Conservation (phyloP, 495 filamentous ascomycete species). For the Cladorrhinum samala region DNA sequence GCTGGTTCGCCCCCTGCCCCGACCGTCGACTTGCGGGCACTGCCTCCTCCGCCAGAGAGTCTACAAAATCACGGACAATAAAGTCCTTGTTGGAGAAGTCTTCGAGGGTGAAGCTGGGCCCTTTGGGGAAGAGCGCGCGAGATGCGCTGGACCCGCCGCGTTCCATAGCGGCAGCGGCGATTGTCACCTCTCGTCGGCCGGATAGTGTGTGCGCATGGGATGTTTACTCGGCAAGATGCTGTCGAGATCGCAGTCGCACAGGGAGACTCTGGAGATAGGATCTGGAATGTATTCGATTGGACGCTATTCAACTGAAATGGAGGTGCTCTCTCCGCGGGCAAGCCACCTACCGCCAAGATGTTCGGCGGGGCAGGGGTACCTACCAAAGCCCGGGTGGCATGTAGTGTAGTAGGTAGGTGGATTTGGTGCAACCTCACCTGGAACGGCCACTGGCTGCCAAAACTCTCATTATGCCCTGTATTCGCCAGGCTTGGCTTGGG, state of each 20-base stretch:
- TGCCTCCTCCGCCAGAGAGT: constrained; percentile 80
- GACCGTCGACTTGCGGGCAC: constrained; percentile 71
- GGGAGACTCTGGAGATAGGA: too few relatives aligned
- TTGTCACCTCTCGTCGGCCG: constrained; percentile 15
- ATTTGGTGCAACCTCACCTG: not conserved
- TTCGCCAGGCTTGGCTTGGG: not conserved
- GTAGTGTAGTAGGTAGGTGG: too few relatives aligned
- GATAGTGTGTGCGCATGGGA: constrained; percentile 11
- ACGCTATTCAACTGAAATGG: too few relatives aligned
- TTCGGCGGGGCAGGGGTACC: not conserved
- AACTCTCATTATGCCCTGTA: too few relatives aligned
- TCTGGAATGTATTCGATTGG: too few relatives aligned
- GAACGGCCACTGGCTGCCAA: not conserved
- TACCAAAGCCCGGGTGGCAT: too few relatives aligned
- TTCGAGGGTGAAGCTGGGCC: constrained; percentile 75
- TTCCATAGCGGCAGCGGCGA: constrained; percentile 38
- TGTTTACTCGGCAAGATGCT: not conserved
- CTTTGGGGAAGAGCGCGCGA: constrained; percentile 67
- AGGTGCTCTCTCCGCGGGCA: too few relatives aligned
- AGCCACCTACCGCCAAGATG: not conserved
- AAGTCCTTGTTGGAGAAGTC: constrained; percentile 91
- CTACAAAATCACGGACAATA: constrained; percentile 96
- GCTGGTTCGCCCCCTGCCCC: constrained; percentile 54
- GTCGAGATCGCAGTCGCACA: too few relatives aligned
- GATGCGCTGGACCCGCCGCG: constrained; percentile 38